These are phyloP conservation scores for Asterochloris erici DNA, from an alignment of 139 green algal species.

Conservation along the genomic window DNA sequence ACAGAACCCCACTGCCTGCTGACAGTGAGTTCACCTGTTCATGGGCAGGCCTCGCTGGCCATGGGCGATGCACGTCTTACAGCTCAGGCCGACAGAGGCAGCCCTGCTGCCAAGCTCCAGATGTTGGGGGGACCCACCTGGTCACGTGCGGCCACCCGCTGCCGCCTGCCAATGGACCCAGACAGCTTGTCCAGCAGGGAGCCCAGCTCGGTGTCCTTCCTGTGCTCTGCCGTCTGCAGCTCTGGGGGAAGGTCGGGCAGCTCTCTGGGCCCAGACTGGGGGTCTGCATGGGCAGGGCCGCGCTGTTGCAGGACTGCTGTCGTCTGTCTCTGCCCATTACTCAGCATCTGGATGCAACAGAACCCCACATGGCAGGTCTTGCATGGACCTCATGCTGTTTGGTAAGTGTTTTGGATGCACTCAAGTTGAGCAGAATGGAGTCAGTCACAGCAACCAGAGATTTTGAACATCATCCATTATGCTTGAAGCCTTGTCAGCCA, in stretches of 20 bases:
- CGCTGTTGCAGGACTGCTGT: too few species aligned
- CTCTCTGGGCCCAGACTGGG: neutral
- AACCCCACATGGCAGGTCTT: neutral
- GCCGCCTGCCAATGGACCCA: conserved; percentile 1
- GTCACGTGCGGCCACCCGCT: conserved; percentile 14
- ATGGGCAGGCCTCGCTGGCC: too few species aligned
- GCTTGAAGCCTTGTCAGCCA: neutral
- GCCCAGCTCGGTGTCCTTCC: conserved; percentile 1
- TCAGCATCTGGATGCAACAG: neutral
- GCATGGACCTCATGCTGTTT: neutral
- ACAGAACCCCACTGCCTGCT: too few species aligned
- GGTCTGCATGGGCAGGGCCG: too few species aligned
- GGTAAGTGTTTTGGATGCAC: neutral
- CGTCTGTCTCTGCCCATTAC: neutral
- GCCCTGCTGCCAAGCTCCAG: neutral
- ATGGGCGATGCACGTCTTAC: neutral
- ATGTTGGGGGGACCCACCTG: neutral
- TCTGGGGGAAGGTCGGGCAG: neutral
- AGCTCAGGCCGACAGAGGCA: conserved; percentile 1
- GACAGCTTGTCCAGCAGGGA: conserved; percentile 10
- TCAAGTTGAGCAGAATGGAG: too few species aligned
- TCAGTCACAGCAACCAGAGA: too few species aligned
- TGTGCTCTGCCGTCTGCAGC: neutral
- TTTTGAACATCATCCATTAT: neutral
- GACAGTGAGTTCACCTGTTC: too few species aligned